Conservation (phyloP, 495 filamentous ascomycete species). For the Bombardia bombarda region DNA sequence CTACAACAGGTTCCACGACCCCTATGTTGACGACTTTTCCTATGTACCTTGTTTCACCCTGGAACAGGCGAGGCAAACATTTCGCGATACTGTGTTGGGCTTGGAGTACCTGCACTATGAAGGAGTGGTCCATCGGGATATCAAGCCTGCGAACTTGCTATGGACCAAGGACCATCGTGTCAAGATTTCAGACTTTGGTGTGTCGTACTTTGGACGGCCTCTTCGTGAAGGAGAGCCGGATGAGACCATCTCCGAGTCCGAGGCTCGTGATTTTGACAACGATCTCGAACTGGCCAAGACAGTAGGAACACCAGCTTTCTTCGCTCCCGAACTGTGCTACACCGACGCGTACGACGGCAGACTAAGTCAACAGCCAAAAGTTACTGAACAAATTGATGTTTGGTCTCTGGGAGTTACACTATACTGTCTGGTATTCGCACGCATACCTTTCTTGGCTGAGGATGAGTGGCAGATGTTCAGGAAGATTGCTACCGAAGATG, state of each 20-base stretch:
- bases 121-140: conserved; percentile 94
- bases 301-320: conserved; percentile 95
- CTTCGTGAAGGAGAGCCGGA: conserved; percentile 68
- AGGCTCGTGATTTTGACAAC: conserved; percentile 77
- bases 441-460: conserved; percentile 84
- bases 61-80: conserved; percentile 73
- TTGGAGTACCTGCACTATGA: conserved; percentile 95
- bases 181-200: conserved; percentile 99
- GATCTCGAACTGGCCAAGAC: conserved; percentile 94
- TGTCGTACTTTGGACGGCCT: conserved; percentile 88
- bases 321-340: conserved; percentile 94
- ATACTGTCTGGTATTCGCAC: conserved; percentile 89
- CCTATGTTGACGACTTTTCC: conserved; percentile 73
- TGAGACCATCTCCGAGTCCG: conserved; percentile 73
- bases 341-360: conserved; percentile 45
- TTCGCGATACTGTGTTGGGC: conserved; percentile 88
- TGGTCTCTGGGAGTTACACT: conserved; percentile 96
- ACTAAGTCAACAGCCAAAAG: conserved; percentile 33
- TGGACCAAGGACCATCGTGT: conserved; percentile 77
- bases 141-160: conserved; percentile 96
- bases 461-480: conserved; percentile 87
- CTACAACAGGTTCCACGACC: conserved; percentile 41
- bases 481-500: conserved; percentile 81
- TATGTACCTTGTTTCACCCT: conserved; percentile 90
- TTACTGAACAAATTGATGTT: conserved; percentile 74